A percentile compares a stretch with the other conserved stretches of the same genome.
Conservation (phyloP, 169 alveolate genomes). For the Plasmodium gaboni region DNA sequence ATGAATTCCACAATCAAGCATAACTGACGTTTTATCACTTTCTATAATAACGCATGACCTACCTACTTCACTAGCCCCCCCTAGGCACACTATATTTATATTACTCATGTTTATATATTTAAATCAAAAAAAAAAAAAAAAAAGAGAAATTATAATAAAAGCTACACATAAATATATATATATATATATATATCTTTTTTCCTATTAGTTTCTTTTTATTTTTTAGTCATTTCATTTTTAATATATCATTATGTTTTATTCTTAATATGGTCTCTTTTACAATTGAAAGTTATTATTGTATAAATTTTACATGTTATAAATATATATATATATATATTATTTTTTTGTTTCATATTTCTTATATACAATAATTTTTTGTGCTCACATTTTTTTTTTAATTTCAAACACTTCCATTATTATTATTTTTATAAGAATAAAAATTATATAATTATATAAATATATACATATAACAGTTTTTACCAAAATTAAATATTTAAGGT, state of each 20-base stretch:
- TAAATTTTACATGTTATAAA: neutral
- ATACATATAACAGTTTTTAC: too few species aligned
- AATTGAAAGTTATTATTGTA: neutral
- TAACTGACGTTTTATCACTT: constrained; percentile 93
- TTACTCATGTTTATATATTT: constrained; percentile 36
- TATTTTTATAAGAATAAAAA: too few species aligned
- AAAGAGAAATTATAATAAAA: neutral
- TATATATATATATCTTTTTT: neutral
- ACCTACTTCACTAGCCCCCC: constrained; percentile 96
- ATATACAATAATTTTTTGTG: too few species aligned
- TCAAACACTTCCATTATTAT: too few species aligned
- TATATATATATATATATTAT: neutral
- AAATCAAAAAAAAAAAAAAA: neutral
- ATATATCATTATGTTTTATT: neutral
- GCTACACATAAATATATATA: too few species aligned
- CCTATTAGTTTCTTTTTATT: too few species aligned
- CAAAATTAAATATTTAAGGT: too few species aligned
- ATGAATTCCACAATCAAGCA: constrained; percentile 99
- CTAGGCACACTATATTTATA: constrained; percentile 85
- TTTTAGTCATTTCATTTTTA: neutral
- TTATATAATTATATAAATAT: too few species aligned
- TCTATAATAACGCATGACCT: constrained; percentile 96
- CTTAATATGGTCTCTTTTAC: neutral
- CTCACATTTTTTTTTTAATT: too few species aligned
- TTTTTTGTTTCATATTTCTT: too few species aligned